Percentiles rank a stretch among this genome's conserved stretches.
These are phyloP conservation scores for Lindgomyces ingoldianus DNA, from an alignment of 495 filamentous ascomycete genomes.

Conservation along the genomic window DNA sequence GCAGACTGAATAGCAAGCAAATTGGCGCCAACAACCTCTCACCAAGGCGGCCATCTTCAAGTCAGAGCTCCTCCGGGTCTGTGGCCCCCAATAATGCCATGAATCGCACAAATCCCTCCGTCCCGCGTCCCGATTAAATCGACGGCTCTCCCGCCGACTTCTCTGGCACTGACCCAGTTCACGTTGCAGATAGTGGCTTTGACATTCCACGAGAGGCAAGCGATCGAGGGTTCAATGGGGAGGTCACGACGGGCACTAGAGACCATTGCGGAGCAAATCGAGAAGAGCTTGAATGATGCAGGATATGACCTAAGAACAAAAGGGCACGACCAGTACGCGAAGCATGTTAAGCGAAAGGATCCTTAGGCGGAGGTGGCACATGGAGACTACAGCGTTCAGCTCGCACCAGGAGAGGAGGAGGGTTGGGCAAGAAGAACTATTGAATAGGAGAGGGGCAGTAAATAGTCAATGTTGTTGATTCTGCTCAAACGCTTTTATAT, in stretches of 20 bases:
- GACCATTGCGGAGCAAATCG: constrained; percentile 51
- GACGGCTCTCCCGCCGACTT: constrained; percentile 38
- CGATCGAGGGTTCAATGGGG: constrained; percentile 52
- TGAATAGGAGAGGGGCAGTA: constrained; percentile 13
- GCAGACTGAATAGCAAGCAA: background rate
- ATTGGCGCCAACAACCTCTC: constrained; percentile 25
- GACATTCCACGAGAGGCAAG: constrained; percentile 54
- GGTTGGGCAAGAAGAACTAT: constrained; percentile 16
- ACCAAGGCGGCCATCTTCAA: constrained; percentile 47
- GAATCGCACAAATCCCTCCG: constrained; percentile 57
- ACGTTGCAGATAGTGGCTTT: constrained; percentile 55
- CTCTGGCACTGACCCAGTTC: constrained; percentile 42
- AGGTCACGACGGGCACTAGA: constrained; percentile 56
- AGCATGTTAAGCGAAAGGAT: constrained; percentile 19
- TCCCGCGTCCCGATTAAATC: constrained; percentile 57
- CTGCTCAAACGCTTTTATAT: background rate
- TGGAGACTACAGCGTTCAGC: constrained; percentile 13
- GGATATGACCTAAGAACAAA: background rate
- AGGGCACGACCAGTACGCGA: constrained; percentile 7
- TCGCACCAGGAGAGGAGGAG: constrained; percentile 33
- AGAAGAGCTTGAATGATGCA: constrained; percentile 44
- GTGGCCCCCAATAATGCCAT: constrained; percentile 55
- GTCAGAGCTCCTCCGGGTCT: constrained; percentile 60
- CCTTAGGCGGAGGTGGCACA: background rate
- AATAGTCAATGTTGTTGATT: background rate